These are phyloP conservation scores for Metrosideros polymorpha DNA, from an alignment of 441 rosid genomes.

Conservation along the genomic window DNA sequence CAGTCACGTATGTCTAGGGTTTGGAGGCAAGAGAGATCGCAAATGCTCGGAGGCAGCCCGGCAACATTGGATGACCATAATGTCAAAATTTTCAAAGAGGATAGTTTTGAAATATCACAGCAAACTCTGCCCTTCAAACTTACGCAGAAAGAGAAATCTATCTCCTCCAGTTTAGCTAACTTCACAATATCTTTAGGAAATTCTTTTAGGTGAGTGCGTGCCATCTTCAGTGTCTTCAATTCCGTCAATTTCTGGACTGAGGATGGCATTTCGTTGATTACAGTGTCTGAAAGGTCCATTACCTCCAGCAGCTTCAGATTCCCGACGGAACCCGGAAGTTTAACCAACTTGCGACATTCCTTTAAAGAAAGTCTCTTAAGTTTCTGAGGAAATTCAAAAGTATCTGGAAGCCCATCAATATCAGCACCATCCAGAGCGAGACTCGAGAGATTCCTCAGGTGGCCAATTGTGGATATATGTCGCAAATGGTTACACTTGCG, in stretches of 20 bases:
- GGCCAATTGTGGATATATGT: not conserved
- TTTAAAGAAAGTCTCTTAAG: not conserved
- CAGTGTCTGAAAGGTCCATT: not conserved
- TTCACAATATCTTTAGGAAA: not conserved
- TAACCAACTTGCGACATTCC: not conserved
- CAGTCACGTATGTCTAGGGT: not conserved
- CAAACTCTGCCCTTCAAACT: not conserved
- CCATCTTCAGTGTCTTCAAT: not conserved
- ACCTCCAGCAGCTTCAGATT: not conserved
- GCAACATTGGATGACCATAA: not conserved
- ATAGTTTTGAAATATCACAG: not conserved
- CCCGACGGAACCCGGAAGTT: not conserved
- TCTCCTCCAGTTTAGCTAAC: not conserved
- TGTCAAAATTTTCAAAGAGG: not conserved
- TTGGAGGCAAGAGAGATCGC: not conserved
- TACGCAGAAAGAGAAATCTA: not conserved
- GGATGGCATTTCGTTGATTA: not conserved
- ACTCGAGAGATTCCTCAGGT: not conserved
- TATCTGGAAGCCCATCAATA: not conserved
- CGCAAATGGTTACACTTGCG: not conserved
- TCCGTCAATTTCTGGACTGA: not conserved
- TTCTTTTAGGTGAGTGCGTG: accelerated
- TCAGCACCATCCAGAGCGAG: not conserved
- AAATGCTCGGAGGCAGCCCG: not conserved
- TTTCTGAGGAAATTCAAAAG: not conserved